Base-by-base conservation (phyloP, 306 rosid genomes). In the Arachis stenosperma region DNA sequence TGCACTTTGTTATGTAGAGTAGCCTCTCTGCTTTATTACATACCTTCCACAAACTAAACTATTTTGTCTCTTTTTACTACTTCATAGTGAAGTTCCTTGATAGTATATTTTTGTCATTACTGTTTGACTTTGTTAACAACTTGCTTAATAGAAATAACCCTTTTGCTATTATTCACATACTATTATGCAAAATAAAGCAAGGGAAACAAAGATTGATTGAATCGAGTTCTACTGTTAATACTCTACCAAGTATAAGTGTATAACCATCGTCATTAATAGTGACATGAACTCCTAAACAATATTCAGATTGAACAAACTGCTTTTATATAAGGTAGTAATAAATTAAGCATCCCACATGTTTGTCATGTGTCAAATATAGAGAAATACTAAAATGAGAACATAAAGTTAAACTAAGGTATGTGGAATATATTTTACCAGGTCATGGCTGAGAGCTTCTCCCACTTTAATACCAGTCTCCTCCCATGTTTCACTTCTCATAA, bases 371-470 rank as follows among this genome's bases (percentile, higher is more conserved):
- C 61, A 68, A 36, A 7, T 47, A 27, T 9, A 48, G 33, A 43
- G 29, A 39, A 39, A 67, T 57, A 69, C 41, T 48, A 68, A 29
- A 65, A 59, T 14, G n/a, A 39, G 9, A 53, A 67, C 62, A 41
- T 37, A 69, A 6, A 57, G 29, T 44, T 9, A 64, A 65, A 67
- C 42, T n/a, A 51, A 71, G 15, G 57, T 2, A 44, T 39, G 67
- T 29, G 14, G 75, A 65, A 78, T 65, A 50, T 72, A 41, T 30
- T 55, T 70, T 88, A 94, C 98, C 96, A 27, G 98, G 95, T 97
- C 98, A 91, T 22, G 98, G 98, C 83, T 94, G 98, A 79, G 97
- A 94, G 67, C 97, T 94, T 94, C 90, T 70, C 91, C 98, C 36
- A 94, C 97, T 84, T 91, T 93, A 81, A 94, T 69, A n/a, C 97